Base-by-base conservation (phyloP, 2,329 filamentous ascomycete genomes). In the Calonectria henricotiae region DNA sequence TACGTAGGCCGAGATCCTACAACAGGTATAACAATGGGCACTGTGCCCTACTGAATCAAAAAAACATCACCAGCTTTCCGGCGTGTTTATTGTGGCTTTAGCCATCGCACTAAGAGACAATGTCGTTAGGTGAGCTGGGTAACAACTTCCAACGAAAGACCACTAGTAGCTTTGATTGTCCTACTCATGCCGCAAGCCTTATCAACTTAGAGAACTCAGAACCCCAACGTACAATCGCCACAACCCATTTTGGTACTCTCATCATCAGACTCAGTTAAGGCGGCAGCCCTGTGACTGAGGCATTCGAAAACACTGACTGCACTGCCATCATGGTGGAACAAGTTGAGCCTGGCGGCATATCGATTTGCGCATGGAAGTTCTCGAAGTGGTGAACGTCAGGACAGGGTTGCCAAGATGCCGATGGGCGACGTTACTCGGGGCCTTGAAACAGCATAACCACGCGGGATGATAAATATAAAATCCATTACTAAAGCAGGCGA, bases 221-320 rank as follows among this genome's bases (percentile, higher is more conserved):
- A 17, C 15, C 35, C 25, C 32, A 69, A 43, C 30, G 62, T 25
- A 73, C 64, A 43, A 78, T 78, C 74, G 15, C 69, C 25, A 58
- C 66, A 9, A 55, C 9, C 9, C 71, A 76, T 43, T 81, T 79
- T 64, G 74, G 79, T 39, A 75, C 76, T 55, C 71, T 89, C 7
- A 80, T 89, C 71, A 82, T 89, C 72, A 87, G 87, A 65, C 89
- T 87, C 20, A 87, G 87, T 49, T 87, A 89, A 78, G 81, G 81
- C 47, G 87, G 86, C 39, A 87, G 85, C 2, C 86, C 87, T 0
- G 80, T 89, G 2, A 86, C 87, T 62, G 79, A 80, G 61, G 83
- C 85, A 4, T 84, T 89, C 41, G 83, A 84, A 13, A 80, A 83
- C 35, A 81, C 85, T 3, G 83, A 83, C 32, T 80, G 82, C 17